Evolutionary conservation across 2,329 filamentous ascomycete species (phyloP), one percentile per base, ranked within the genome.

Genomic region (Xylariaceae sp.): DNA sequence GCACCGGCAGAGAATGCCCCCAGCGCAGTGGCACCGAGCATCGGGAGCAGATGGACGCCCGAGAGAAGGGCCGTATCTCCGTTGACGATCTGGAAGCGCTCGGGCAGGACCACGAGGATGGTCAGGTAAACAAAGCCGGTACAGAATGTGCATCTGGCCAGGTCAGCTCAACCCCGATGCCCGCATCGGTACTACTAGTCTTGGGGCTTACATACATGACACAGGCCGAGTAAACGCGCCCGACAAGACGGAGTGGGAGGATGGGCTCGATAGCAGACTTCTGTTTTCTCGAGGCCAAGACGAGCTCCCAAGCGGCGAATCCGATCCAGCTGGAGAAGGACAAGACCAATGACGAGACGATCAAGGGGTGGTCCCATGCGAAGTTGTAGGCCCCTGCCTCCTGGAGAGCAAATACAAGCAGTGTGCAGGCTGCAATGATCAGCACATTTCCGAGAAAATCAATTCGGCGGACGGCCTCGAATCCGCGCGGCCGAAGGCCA

Each of bases 51-150:
- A 31, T 77, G 71, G 3, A 80, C 54, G 4, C 77, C 76, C 0
- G 76, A 74, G 51, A 67, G 66, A 16, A 80, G 62, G 0, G 73
- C 66, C 21, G 59, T 67, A 34, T 78, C 67, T 5, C 61, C 62
- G 45, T 78, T 73, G 36, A 79, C 69, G 26, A 81, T 71, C 44
- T 81, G 76, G 34, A 79, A 76, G 5, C 75, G 63, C 47, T 81
- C 73, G 1, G 78, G 77, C 4, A 82, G 66, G 21, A 71, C 67
- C 40, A 80, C 70, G 9, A 75, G 69, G n/a, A 78, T 64, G 4
- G 73, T 63, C 15, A 81, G 70, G 44, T 78, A 80, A 0, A 71
- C 64, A 36, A 74, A 77, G 2, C 76, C 76, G 0, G 71, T 71
- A 13, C 80, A 62, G 12, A 80, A 59, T 2, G 75, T 78, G 17